Evolutionary conservation across 1,284 basidiomycete species (phyloP).

Genomic region (Malassezia globosa): DNA sequence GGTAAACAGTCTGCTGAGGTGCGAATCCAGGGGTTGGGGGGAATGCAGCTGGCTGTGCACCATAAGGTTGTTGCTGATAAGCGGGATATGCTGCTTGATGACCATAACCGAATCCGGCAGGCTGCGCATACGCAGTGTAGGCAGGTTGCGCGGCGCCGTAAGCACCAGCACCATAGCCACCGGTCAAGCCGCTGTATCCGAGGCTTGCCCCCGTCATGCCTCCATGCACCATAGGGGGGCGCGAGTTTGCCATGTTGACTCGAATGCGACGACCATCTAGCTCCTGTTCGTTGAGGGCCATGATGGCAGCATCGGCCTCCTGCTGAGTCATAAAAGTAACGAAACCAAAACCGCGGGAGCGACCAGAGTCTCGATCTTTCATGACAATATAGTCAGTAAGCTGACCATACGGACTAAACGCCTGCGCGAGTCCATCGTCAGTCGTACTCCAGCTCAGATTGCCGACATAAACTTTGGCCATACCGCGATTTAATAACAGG

Average conservation of each 20-base stretch:
- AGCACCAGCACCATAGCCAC: conserved; percentile 42
- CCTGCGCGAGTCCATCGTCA: conserved; percentile 44
- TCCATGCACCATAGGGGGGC: conserved; percentile 48
- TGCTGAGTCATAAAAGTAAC: conserved; percentile 52
- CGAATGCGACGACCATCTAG: conserved; percentile 80
- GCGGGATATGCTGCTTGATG: conserved; percentile 28
- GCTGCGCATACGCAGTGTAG: conserved; percentile 25
- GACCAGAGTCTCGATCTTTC: conserved; percentile 92
- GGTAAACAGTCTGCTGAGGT: conserved; percentile 25
- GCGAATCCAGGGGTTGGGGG: conserved; percentile 20
- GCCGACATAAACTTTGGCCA: conserved; percentile 47
- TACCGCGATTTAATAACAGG: conserved; percentile 6
- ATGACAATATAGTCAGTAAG: conserved; percentile 57
- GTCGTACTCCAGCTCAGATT: conserved; percentile 47
- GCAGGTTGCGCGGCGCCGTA: conserved; percentile 29
- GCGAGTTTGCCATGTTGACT: conserved; percentile 86
- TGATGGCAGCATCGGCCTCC: conserved; percentile 73
- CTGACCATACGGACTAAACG: conserved; percentile 44
- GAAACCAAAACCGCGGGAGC: conserved; percentile 83
- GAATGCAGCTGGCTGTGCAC: conserved; percentile 20
- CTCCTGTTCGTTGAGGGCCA: conserved; percentile 72
- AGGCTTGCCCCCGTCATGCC: conserved; percentile 33
- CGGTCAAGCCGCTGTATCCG: conserved; percentile 35
- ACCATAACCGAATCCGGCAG: conserved; percentile 21
- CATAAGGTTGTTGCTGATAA: conserved; percentile 34